Evolutionary conservation across 441 rosid species (phyloP).

Genomic region (Bocquillonia castaneifolia): DNA sequence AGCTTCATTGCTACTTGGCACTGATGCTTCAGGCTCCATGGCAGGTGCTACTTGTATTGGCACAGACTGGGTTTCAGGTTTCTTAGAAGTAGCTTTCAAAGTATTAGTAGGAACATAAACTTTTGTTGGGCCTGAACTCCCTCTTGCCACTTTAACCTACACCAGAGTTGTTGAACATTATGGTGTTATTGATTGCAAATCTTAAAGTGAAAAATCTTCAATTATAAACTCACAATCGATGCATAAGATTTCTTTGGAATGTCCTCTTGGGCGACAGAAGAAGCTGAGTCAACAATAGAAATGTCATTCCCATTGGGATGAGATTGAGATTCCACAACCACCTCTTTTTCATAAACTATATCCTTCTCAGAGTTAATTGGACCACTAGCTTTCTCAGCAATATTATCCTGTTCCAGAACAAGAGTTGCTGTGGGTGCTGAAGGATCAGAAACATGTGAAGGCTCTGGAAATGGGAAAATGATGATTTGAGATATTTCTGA

Average conservation of each 20-base stretch:
- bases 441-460: slow-evolving; percentile 35
- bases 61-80: slow-evolving; percentile 26
- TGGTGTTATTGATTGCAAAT: slow-evolving; percentile 13
- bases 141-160: slow-evolving; percentile 51
- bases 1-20: slow-evolving; percentile 24
- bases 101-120: slow-evolving; percentile 39
- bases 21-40: slow-evolving; percentile 32
- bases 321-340: slow-evolving; percentile 29
- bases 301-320: slow-evolving; percentile 31
- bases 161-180: slow-evolving; percentile 17
- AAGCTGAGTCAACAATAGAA: slow-evolving; percentile 35
- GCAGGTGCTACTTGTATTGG: slow-evolving; percentile 27
- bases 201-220: slow-evolving; percentile 12
- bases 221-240: slow-evolving; percentile 52
- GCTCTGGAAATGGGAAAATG: slow-evolving; percentile 29
- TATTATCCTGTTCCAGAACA: slow-evolving; percentile 32
- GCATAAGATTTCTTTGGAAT: slow-evolving; percentile 60
- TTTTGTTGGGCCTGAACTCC: slow-evolving; percentile 34
- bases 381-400: slow-evolving; percentile 29
- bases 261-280: slow-evolving; percentile 41
- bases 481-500: background rate
- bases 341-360: slow-evolving; percentile 33
- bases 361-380: slow-evolving; percentile 30
- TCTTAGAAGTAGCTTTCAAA: slow-evolving; percentile 27
- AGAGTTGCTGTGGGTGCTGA: slow-evolving; percentile 31